Conservation (phyloP, 306 rosid species). For the Leucaena leucocephala region DNA sequence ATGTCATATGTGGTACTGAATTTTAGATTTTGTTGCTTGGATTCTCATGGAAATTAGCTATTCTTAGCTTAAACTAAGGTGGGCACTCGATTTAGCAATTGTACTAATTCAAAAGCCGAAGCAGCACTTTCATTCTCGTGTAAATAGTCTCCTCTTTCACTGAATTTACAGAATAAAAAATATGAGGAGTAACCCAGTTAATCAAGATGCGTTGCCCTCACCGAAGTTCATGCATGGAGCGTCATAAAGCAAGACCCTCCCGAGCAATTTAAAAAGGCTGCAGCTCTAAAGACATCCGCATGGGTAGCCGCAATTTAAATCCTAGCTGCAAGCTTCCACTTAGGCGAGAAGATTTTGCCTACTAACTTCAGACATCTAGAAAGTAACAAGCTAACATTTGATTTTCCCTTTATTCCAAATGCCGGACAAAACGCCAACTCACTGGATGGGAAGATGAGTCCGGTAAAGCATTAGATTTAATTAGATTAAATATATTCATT, state of each 20-base stretch:
- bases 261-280: constrained; percentile 5
- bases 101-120: not conserved
- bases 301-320: constrained; percentile 8
- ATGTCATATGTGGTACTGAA: not conserved
- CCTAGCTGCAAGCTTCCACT: not conserved
- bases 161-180: constrained; percentile 63
- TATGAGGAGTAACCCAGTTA: constrained; percentile 51
- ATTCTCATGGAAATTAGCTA: not conserved
- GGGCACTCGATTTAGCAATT: not conserved
- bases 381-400: constrained; percentile 2
- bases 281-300: constrained; percentile 3
- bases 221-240: no score
- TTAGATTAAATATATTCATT: no score
- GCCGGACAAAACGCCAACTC: no score
- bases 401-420: not conserved
- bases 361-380: not conserved
- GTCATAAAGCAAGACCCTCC: constrained; percentile 79
- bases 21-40: not conserved
- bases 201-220: no score
- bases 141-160: constrained; percentile 49
- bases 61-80: constrained; percentile 10
- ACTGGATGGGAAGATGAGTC: no score
- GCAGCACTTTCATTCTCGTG: not conserved
- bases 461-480: no score
- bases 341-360: not conserved